Percentiles rank a stretch among this genome's conserved stretches.
These are phyloP conservation scores for Cladorrhinum sp. DNA, from an alignment of 2,329 filamentous ascomycete genomes.

Conservation along the genomic window DNA sequence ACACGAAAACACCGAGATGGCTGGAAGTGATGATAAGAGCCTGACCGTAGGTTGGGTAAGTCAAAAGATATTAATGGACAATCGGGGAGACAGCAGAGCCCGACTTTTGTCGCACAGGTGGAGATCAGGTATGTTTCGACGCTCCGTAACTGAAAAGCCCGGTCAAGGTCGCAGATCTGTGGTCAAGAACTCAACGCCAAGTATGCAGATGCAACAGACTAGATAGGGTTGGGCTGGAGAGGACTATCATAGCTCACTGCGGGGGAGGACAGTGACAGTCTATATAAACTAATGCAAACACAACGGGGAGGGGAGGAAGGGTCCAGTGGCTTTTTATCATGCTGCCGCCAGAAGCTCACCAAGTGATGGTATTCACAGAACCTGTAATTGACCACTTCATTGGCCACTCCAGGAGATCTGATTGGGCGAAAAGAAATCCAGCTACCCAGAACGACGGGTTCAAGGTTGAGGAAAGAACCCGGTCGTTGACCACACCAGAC, in stretches of 20 bases:
- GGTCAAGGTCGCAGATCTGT: conserved; percentile 1
- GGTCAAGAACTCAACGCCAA: conserved; percentile 5
- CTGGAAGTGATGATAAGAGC: neutral
- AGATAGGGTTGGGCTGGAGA: neutral
- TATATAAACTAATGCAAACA: neutral
- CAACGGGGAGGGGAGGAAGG: neutral
- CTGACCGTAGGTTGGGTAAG: neutral
- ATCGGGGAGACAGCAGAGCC: neutral
- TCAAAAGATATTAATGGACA: neutral
- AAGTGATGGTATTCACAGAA: neutral
- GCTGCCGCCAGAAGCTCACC: neutral
- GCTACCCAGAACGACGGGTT: neutral
- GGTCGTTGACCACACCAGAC: neutral
- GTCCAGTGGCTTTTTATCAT: neutral
- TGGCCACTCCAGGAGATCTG: neutral
- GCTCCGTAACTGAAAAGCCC: neutral
- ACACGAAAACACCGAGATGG: neutral
- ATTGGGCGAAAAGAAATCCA: neutral
- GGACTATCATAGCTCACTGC: neutral
- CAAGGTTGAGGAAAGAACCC: neutral
- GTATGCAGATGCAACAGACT: conserved; percentile 1
- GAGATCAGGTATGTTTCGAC: neutral
- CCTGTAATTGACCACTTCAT: neutral
- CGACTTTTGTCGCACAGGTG: neutral
- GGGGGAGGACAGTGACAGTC: neutral